Conservation (phyloP, 306 rosid species). For the Macrotyloma uniflorum region DNA sequence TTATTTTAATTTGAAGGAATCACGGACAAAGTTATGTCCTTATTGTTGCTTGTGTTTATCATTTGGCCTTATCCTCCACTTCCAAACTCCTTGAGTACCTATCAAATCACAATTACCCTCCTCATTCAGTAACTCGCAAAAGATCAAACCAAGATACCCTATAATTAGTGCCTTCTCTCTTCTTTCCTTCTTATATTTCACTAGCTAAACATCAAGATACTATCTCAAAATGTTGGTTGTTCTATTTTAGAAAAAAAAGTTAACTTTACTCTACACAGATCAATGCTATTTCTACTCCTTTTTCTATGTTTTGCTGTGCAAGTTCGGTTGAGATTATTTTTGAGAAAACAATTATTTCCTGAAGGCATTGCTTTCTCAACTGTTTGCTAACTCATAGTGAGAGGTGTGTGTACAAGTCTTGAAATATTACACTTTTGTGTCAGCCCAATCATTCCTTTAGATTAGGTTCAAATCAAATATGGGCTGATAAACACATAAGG, state of each 20-base stretch:
- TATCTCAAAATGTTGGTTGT: neutral
- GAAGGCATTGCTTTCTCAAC: no score
- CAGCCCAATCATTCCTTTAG: neutral
- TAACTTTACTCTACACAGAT: neutral
- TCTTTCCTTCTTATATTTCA: neutral
- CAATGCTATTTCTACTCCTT: neutral
- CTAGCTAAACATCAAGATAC: no score
- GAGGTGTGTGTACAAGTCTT: neutral
- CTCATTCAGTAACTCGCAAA: neutral
- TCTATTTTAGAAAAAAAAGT: neutral
- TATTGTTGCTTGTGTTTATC: neutral
- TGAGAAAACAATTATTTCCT: neutral
- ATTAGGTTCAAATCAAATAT: neutral
- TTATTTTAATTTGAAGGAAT: constrained; percentile 38
- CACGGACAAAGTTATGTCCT: constrained; percentile 29
- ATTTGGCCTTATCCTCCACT: constrained; percentile 28
- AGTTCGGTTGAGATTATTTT: neutral
- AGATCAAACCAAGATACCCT: constrained; percentile 12
- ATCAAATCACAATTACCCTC: constrained; percentile 21
- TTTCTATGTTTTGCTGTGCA: neutral
- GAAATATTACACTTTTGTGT: neutral
- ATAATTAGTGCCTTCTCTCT: neutral
- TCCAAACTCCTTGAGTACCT: neutral
- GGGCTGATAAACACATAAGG: neutral
- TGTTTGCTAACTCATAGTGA: neutral